Evolutionary conservation across 257 asterid species (phyloP), one percentile per base, ranked within the genome.

Genomic region (Lithospermum erythrorhizon): DNA sequence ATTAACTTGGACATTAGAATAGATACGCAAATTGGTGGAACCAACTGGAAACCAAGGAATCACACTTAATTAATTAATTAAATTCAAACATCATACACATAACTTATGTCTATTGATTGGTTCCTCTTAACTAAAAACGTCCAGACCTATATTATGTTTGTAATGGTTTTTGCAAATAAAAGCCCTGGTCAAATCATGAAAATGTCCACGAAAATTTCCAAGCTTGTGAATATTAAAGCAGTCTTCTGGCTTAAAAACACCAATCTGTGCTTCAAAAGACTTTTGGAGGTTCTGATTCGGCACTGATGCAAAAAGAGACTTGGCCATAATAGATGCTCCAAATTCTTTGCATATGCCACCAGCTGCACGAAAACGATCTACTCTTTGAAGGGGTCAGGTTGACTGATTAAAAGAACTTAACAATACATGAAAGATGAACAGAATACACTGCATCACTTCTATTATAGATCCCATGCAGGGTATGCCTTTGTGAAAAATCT

Each of bases 341-440:
- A 75, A 81, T 76, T 77, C 87, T 81, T 82, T 88, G 79, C 89
- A 82, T 64, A 71, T 77, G 84, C 85, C 80, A 77, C 84, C 95
- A 83, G 78, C 95, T 88, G 95, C 95, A 88, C 58, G 79, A 77
- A 83, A 86, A 91, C 70, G 78, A 82, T 84, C 95, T 81, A 83
- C 76, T 79, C 86, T 75, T 78, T 80, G 76, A 88, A 83, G 78
- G 62, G 64, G 70, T 68, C 49, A 62, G 58, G 53, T 59, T 52
- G 75, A 60, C 63, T 23, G 63, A 71, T 70, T 66, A 70, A 24
- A 49, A 54, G 49, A 53, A 70, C 59, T 64, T 59, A 68, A 70
- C 62, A 72, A 70, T 61, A 73, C 68, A 75, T 67, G 65, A 25
- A 72, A 70, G 64, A 61, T 52, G 69, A 52, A 73, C 24, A 57